Evolutionary conservation across 208 protist species (phyloP).

Genomic region (Trypanosoma lewisi): DNA sequence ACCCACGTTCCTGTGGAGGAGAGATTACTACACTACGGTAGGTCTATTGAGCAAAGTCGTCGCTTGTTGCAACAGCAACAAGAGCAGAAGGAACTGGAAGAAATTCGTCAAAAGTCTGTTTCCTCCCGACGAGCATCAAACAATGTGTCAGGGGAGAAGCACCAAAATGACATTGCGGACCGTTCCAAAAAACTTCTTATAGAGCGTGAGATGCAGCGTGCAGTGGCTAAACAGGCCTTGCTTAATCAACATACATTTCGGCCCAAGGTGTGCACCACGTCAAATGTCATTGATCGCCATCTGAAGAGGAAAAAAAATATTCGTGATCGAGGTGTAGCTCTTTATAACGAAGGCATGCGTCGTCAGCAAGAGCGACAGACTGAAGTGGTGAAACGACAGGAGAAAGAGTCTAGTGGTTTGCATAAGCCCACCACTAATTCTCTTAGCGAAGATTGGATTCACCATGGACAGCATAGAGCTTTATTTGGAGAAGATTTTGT

Average conservation of each 20-base stretch:
- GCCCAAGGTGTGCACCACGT: constrained; percentile 63
- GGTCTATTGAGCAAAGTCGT: constrained; percentile 34
- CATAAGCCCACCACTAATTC: constrained; percentile 60
- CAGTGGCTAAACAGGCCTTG: constrained; percentile 25
- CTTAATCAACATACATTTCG: constrained; percentile 41
- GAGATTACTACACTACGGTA: constrained; percentile 76
- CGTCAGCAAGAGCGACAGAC: constrained; percentile 17
- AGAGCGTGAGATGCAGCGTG: constrained; percentile 34
- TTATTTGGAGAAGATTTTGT: constrained; percentile 76
- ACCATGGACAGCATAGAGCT: constrained; percentile 56
- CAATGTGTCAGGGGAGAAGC: constrained; percentile 5
- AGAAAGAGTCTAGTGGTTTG: not conserved
- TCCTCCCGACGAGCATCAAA: not conserved
- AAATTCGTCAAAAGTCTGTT: constrained; percentile 3
- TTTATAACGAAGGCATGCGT: constrained; percentile 43
- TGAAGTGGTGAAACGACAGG: constrained; percentile 9
- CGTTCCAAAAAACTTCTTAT: constrained; percentile 44
- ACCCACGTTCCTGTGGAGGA: constrained; percentile 63
- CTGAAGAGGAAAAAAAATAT: constrained; percentile 4
- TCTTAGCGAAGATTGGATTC: constrained; percentile 62
- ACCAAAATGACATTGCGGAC: constrained; percentile 16
- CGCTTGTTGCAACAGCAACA: constrained; percentile 34
- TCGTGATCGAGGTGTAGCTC: constrained; percentile 33
- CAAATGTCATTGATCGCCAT: constrained; percentile 46
- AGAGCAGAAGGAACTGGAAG: constrained; percentile 41